Conservation (phyloP, 2,329 filamentous ascomycete genomes). For the Colletotrichum costaricense region DNA sequence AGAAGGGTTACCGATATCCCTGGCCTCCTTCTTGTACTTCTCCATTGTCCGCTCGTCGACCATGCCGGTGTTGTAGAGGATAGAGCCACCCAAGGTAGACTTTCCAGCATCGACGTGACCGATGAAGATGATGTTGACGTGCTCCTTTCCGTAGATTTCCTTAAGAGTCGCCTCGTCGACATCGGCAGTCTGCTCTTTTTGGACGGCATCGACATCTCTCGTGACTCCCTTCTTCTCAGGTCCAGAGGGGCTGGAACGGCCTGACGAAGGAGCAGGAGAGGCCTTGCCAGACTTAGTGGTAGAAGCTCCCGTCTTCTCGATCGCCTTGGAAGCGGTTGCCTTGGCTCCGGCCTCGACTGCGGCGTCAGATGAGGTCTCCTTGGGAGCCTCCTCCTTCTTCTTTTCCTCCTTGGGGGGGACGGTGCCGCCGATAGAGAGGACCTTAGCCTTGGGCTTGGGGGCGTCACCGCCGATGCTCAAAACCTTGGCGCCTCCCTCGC, state of each 20-base stretch:
- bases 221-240: slow-evolving; percentile 60
- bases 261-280: slow-evolving; percentile 85
- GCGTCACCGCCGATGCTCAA: slow-evolving; percentile 71
- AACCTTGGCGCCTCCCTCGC: slow-evolving; percentile 71
- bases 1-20: slow-evolving; percentile 94
- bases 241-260: slow-evolving; percentile 82
- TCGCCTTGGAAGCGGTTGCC: slow-evolving; percentile 86
- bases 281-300: slow-evolving; percentile 73
- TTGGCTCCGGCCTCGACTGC: slow-evolving; percentile 80
- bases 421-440: slow-evolving; percentile 54
- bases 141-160: slow-evolving; percentile 95
- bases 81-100: slow-evolving; percentile 93
- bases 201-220: slow-evolving; percentile 84
- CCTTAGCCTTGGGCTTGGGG: slow-evolving; percentile 64
- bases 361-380: slow-evolving; percentile 45
- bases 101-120: slow-evolving; percentile 99
- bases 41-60: slow-evolving; percentile 99
- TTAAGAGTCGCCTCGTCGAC: slow-evolving; percentile 80
- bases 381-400: slow-evolving; percentile 63
- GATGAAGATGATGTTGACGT: slow-evolving; percentile 96
- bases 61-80: slow-evolving; percentile 95
- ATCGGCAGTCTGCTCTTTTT: slow-evolving; percentile 83
- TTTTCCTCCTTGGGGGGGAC: slow-evolving; percentile 53
- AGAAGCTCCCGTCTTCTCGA: slow-evolving; percentile 85
- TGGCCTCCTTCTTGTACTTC: slow-evolving; percentile 97